Evolutionary conservation across 1,284 basidiomycete species (phyloP).

Genomic region (Wallemia hederae): DNA sequence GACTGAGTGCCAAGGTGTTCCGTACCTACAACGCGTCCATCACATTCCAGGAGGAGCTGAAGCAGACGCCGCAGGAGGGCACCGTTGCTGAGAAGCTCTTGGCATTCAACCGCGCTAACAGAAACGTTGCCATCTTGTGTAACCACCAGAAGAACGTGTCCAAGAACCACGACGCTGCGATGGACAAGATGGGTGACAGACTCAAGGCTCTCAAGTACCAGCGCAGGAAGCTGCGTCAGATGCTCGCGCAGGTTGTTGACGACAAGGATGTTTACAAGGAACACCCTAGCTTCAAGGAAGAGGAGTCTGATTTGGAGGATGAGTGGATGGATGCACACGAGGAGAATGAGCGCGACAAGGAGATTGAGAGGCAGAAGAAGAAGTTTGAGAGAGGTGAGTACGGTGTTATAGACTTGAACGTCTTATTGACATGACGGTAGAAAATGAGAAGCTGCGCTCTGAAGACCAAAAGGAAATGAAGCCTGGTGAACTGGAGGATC

Average conservation of each 20-base stretch:
- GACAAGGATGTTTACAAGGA: conserved; percentile 58
- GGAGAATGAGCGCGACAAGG: conserved; percentile 41
- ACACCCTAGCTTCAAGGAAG: conserved; percentile 34
- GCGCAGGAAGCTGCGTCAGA: conserved; percentile 63
- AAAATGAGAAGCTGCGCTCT: conserved; percentile 55
- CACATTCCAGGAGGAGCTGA: conserved; percentile 65
- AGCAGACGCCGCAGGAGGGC: conserved; percentile 35
- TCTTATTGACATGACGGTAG: conserved; percentile 13
- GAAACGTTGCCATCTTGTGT: conserved; percentile 78
- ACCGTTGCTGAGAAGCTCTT: conserved; percentile 73
- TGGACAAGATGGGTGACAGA: conserved; percentile 72
- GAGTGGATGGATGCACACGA: conserved; percentile 67
- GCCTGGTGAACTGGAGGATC: conserved; percentile 32
- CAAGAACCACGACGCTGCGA: conserved; percentile 66
- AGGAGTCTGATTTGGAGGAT: conserved; percentile 77
- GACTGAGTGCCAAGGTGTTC: conserved; percentile 88
- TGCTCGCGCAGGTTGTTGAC: conserved; percentile 30
- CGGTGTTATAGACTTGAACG: neutral
- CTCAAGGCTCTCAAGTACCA: conserved; percentile 58
- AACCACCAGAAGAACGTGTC: conserved; percentile 86
- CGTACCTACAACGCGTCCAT: conserved; percentile 93
- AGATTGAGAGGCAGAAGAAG: conserved; percentile 60
- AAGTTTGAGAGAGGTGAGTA: conserved; percentile 31
- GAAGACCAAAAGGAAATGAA: conserved; percentile 31
- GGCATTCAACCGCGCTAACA: conserved; percentile 81